Base-by-base conservation (phyloP, 495 filamentous ascomycete genomes). In the Friedmanniomyces simplex region DNA sequence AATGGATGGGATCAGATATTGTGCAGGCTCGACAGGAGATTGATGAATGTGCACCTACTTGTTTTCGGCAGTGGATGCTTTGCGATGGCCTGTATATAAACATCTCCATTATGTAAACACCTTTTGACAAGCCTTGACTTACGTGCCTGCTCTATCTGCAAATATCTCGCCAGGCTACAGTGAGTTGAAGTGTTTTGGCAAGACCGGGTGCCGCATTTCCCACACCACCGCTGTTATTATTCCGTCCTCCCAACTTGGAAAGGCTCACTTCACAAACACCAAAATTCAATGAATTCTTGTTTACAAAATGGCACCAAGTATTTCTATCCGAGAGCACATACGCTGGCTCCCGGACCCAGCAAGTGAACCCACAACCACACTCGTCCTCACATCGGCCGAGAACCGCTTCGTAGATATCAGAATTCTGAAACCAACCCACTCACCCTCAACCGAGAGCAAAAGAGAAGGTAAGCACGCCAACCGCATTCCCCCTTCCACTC, bases 331-430 rank as follows among this genome's bases (percentile, higher is more conserved):
- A 1, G 48, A 55, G 16, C 52, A 45, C 32, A 53, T 63, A 1
- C 61, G 56, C 36, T 63, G 61, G 61, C 47, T 52, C 5, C 57
- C 61, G 6, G 61, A 56, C 1, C 5, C 41, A 32, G 36, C 61
- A 16, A 37, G 11, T 30, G 63, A 66, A 36, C 50, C 49, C n/a
- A 66, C 63, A n/a, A 39, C 51, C 12, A 66, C 63, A 0, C 30
- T 66, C 21, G 60, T 63, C 1, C 63, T 83, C 16, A 80, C 77
- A 7, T 78, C 79, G 12, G 73, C 73, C 18, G 54, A 62, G 25
- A 62, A 66, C 18, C 63, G 72, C 54, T 81, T 76, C 58, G 74
- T 82, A 53, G 80, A 83, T 58, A 61, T 80, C 22, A 73, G 80
- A 30, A 62, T 78, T 20, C 50, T 63, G 37, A 54, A 53, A 51